Evolutionary conservation across 2,329 filamentous ascomycete genomes (phyloP), one percentile per base, ranked within the genome.

Genomic region (Graphilbum fragrans): DNA sequence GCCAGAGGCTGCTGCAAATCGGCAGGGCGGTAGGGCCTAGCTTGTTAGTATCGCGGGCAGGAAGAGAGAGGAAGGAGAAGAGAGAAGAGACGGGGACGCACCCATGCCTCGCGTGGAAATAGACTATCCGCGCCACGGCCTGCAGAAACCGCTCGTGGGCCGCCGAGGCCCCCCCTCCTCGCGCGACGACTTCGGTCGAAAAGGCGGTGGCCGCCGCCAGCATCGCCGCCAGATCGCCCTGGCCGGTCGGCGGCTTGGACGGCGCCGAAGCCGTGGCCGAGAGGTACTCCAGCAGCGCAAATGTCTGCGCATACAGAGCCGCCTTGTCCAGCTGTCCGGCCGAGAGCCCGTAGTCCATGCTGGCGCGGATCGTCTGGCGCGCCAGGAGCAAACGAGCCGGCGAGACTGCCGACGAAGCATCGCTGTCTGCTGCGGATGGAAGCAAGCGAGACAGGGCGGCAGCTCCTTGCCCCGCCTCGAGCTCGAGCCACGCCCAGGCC

Each of bases 221-320:
- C 29, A 65, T 67, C n/a, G 67, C 61, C 8, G 62, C 59, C 27
- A 81, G 71, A 49, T 74, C 69, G 41, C 76, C 76, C 51, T 80
- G 76, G 56, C 58, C 1, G 70, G 62, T 44, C 74, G 6, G 11
- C 14, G 11, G 16, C 25, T 14, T 69, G 2, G 53, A 59, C 22
- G 55, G 56, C 7, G 57, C 58, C 3, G 53, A 52, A 3, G 54
- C 56, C 0, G 41, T 20, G 1, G 39, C 19, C 14, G 70, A 68
- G 10, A 92, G 60, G 52, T 94, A 94, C 6, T 70, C 63, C 4
- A 88, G 61, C 4, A 94, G 59, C 1, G 75, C 69, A 11, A 80
- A 60, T 33, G 77, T 72, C 47, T 86, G 77, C 0, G 73, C 71
- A 50, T 72, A 72, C 1, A 72, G 55, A 3, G 67, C 57, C 2